phyloP scores from a whole-genome alignment of 495 filamentous ascomycete species.

The Tuber microsphaerosporum region DNA sequence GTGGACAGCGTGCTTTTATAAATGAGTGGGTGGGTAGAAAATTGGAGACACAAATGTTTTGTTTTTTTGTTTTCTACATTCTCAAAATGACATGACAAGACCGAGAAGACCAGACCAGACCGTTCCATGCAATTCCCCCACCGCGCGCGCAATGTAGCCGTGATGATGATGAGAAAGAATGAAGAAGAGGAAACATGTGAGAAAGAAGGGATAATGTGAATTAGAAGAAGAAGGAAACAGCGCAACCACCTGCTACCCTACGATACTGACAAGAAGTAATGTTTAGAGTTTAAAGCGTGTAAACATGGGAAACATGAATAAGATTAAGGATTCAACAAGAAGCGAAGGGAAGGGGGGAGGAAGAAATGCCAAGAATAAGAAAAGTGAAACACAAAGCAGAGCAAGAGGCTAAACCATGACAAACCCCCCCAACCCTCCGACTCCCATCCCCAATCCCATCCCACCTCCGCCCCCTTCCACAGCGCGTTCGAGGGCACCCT shows the following conservation, averaged over 20 bases:
- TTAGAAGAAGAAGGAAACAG: background rate
- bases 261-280: constrained; percentile 5
- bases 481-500: constrained; percentile 8
- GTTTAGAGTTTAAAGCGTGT: background rate
- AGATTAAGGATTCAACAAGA: background rate
- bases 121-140: background rate
- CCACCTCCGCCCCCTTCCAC: constrained; percentile 13
- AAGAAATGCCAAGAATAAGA: background rate
- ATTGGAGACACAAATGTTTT: background rate
- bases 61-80: background rate
- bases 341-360: background rate
- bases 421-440: constrained; percentile 22
- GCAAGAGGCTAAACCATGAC: constrained; percentile 22
- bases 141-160: background rate
- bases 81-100: background rate
- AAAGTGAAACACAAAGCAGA: background rate
- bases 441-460: constrained; percentile 13
- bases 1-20: background rate
- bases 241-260: constrained; percentile 3
- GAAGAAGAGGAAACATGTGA: background rate
- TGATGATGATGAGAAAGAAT: too few relatives aligned
- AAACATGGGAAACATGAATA: background rate
- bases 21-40: background rate
- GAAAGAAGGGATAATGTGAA: background rate
- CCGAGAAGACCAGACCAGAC: background rate